These are phyloP conservation scores for Schizosaccharomyces lindneri DNA, from an alignment of 805 yeast genomes.

Conservation along the genomic window DNA sequence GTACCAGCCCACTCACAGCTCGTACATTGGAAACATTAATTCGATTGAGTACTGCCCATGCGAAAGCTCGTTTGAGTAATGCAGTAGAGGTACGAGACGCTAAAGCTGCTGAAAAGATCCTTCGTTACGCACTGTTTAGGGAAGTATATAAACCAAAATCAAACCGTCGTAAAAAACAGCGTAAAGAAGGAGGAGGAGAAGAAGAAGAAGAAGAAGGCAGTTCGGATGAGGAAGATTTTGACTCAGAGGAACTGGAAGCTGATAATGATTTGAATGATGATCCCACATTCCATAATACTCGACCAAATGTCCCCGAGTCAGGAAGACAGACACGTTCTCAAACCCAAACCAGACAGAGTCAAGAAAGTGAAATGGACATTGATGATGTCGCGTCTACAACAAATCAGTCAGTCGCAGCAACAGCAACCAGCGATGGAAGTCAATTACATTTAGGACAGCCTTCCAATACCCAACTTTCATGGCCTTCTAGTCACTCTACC, in stretches of 20 bases:
- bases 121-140: conserved; percentile 67
- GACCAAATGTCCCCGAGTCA: background rate
- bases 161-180: conserved; percentile 12
- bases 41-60: conserved; percentile 89
- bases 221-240: conserved; percentile 12
- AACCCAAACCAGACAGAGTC: background rate
- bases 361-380: background rate
- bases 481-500: background rate
- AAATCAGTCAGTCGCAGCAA: background rate
- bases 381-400: background rate
- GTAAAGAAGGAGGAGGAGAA: conserved; percentile 15
- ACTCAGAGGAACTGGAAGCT: conserved; percentile 9
- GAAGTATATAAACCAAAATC: conserved; percentile 27
- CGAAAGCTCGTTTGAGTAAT: conserved; percentile 70
- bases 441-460: background rate
- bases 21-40: conserved; percentile 89
- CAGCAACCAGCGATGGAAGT: background rate
- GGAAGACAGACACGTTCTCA: background rate
- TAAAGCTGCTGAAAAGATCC: conserved; percentile 54
- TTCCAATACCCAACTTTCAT: background rate
- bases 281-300: conserved; percentile 1
- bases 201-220: conserved; percentile 10
- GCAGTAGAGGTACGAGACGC: conserved; percentile 60
- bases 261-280: conserved; percentile 3
- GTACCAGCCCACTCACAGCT: conserved; percentile 91